These are phyloP conservation scores for Stentor coeruleus DNA, from an alignment of 73 alveolate species.

Conservation along the genomic window DNA sequence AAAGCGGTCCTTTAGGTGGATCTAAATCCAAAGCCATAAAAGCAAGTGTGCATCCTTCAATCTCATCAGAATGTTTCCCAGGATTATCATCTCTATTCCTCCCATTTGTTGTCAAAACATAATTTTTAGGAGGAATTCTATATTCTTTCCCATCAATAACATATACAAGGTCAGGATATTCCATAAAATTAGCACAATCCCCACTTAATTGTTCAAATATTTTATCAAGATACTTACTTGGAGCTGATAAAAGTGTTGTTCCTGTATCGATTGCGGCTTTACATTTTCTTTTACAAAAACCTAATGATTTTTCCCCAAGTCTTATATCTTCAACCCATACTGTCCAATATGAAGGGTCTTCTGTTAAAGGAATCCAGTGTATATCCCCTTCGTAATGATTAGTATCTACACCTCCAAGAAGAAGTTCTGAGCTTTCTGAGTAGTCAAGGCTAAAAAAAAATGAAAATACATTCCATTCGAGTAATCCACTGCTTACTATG, in stretches of 20 bases:
- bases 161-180: conserved; percentile 61
- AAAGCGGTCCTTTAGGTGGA: conserved; percentile 28
- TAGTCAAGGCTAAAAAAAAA: conserved; percentile 61
- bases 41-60: not conserved
- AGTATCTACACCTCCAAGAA: conserved; percentile 63
- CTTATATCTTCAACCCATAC: conserved; percentile 60
- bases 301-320: conserved; percentile 51
- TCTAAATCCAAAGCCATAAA: conserved; percentile 31
- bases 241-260: conserved; percentile 73
- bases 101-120: conserved; percentile 23
- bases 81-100: conserved; percentile 3
- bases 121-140: conserved; percentile 17
- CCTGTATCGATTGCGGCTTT: conserved; percentile 77
- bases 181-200: conserved; percentile 47
- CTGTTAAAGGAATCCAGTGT: conserved; percentile 56
- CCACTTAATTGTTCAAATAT: conserved; percentile 26
- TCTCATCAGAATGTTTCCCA: conserved; percentile 11
- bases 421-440: conserved; percentile 54
- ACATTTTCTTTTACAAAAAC: conserved; percentile 59
- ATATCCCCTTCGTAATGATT: conserved; percentile 58
- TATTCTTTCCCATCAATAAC: conserved; percentile 66
- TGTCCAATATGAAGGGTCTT: conserved; percentile 49
- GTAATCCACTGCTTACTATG: conserved; percentile 51
- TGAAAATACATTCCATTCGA: conserved; percentile 59
- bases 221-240: conserved; percentile 39